phyloP scores from a whole-genome alignment of 192 early-diverging fungal genomes.

The Rhizoclosmatium globosum region DNA sequence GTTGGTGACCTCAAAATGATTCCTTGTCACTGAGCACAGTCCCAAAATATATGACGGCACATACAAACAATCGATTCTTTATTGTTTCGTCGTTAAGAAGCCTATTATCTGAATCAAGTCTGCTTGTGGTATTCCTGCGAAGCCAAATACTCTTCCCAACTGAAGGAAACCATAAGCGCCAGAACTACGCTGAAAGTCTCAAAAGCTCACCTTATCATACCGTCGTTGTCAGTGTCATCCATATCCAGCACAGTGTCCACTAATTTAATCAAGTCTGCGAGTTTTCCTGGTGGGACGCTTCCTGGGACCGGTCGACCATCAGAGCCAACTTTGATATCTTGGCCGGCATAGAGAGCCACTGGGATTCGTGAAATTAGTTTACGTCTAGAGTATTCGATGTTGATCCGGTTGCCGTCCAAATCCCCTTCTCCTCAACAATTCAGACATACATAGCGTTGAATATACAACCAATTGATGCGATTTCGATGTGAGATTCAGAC shows the following conservation, averaged over 20 bases:
- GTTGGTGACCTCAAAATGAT: too few relatives aligned
- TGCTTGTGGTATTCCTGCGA: conserved; percentile 5
- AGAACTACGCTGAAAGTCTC: too few relatives aligned
- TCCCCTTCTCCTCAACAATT: too few relatives aligned
- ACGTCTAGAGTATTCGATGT: not conserved
- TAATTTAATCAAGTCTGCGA: conserved; percentile 64
- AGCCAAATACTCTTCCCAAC: conserved; percentile 59
- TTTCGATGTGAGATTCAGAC: too few relatives aligned
- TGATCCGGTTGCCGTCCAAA: not conserved
- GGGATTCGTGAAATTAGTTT: not conserved
- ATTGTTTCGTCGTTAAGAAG: too few relatives aligned
- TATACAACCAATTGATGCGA: too few relatives aligned
- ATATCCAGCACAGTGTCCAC: conserved; percentile 78
- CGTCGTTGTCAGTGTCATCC: conserved; percentile 80
- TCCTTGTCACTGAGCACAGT: too few relatives aligned
- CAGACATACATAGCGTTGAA: too few relatives aligned
- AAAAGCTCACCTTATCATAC: conserved; percentile 39
- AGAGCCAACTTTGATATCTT: conserved; percentile 16
- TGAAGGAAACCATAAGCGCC: not conserved
- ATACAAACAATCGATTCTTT: too few relatives aligned
- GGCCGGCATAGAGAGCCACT: conserved; percentile 29
- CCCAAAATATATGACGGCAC: too few relatives aligned
- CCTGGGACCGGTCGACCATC: conserved; percentile 7
- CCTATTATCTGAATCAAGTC: not conserved
- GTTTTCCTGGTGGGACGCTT: not conserved